Evolutionary conservation across 208 protist genomes (phyloP).

Genomic region (Leishmania lainsoni): DNA sequence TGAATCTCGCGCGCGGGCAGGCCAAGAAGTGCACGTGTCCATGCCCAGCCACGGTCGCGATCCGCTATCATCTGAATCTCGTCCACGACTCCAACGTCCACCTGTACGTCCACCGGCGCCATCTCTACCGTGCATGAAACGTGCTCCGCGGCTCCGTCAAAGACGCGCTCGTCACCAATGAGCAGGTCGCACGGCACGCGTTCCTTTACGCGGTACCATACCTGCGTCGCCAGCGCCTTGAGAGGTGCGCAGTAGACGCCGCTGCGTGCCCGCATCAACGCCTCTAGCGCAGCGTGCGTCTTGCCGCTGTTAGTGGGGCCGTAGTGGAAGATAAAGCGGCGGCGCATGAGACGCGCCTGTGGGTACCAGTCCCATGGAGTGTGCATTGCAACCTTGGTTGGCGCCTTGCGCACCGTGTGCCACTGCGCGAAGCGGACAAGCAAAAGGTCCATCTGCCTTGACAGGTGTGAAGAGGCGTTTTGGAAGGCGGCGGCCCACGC

Average conservation of each 20-base stretch:
- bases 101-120: constrained; percentile 67
- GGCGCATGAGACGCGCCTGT: constrained; percentile 67
- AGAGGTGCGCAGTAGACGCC: constrained; percentile 95
- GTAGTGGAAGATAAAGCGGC: constrained; percentile 87
- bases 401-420: constrained; percentile 64
- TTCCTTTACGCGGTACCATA: constrained; percentile 81
- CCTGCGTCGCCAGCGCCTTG: constrained; percentile 93
- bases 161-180: constrained; percentile 92
- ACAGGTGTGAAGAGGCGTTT: constrained; percentile 13
- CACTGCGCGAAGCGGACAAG: constrained; percentile 55
- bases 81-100: constrained; percentile 93
- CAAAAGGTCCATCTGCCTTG: constrained; percentile 34
- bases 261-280: constrained; percentile 52
- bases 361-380: constrained; percentile 88
- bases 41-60: constrained; percentile 93
- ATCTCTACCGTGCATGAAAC: constrained; percentile 93
- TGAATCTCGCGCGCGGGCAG: constrained; percentile 91
- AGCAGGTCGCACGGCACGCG: constrained; percentile 89
- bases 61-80: constrained; percentile 96
- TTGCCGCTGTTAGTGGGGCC: constrained; percentile 97
- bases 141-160: constrained; percentile 77
- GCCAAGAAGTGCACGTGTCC: constrained; percentile 94
- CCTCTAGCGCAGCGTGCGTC: constrained; percentile 87
- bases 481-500: constrained; percentile 32
- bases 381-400: constrained; percentile 61